Evolutionary conservation across 805 yeast genomes (phyloP).

Genomic region (Monosporozyma aquatica): DNA sequence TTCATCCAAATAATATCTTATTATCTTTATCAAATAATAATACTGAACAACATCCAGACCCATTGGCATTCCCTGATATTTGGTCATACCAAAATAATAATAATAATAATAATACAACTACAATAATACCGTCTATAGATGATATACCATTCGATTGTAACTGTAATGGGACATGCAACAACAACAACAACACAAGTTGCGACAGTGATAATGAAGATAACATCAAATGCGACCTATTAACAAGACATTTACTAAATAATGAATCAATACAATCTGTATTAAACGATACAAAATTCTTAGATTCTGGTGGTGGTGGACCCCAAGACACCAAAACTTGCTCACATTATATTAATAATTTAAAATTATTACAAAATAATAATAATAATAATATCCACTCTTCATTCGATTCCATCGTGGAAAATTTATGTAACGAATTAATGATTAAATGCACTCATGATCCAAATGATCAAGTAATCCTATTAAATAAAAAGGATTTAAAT

Average conservation of each 20-base stretch:
- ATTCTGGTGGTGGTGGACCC: no score
- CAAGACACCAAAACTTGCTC: slow-evolving; percentile 1
- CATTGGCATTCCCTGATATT: slow-evolving; percentile 2
- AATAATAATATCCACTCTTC: slow-evolving; percentile 47
- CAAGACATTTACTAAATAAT: slow-evolving; percentile 7
- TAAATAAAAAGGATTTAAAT: not conserved
- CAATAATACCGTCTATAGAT: not conserved
- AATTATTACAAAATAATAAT: slow-evolving; percentile 55
- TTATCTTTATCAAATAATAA: not conserved
- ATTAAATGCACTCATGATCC: slow-evolving; percentile 33
- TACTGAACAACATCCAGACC: not conserved
- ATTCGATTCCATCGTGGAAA: slow-evolving; percentile 44
- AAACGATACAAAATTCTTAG: slow-evolving; percentile 3
- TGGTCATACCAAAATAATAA: not conserved
- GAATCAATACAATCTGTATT: slow-evolving; percentile 7
- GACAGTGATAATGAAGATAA: not conserved
- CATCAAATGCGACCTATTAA: slow-evolving; percentile 8
- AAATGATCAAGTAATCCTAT: not conserved
- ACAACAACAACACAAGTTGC: not conserved
- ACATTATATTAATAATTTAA: not conserved
- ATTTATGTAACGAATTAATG: slow-evolving; percentile 75
- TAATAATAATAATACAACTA: not conserved
- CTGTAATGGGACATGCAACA: not conserved
- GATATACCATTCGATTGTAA: not conserved
- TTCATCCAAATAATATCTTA: no score